Percentiles rank a stretch among this genome's conserved stretches.
These are phyloP conservation scores for Conticribra weissflogii DNA, from an alignment of 108 stramenopile genomes.

Conservation along the genomic window DNA sequence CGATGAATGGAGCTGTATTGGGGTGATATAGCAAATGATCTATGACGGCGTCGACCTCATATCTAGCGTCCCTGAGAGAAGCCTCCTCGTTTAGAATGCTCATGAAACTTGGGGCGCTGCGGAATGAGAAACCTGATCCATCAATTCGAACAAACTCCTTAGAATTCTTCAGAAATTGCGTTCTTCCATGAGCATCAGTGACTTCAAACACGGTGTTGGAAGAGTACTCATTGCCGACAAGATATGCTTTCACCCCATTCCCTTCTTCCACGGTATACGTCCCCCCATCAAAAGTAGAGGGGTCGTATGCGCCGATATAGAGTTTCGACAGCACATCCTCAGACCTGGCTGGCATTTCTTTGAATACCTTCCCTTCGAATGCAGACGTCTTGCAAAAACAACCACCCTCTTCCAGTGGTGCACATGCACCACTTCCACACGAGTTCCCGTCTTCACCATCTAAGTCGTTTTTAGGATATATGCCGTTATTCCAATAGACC, in stretches of 20 bases:
- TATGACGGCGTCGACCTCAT: slow-evolving; percentile 55
- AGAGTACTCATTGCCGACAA: slow-evolving; percentile 19
- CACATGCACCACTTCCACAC: slow-evolving; percentile 34
- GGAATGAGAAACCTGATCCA: slow-evolving; percentile 46
- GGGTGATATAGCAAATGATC: slow-evolving; percentile 61
- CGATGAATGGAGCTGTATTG: slow-evolving; percentile 61
- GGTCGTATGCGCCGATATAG: slow-evolving; percentile 46
- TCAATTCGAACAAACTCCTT: slow-evolving; percentile 32
- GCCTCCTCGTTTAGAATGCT: slow-evolving; percentile 40
- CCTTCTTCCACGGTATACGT: slow-evolving; percentile 9
- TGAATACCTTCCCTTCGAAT: slow-evolving; percentile 33
- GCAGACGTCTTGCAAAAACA: slow-evolving; percentile 35
- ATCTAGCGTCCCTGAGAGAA: slow-evolving; percentile 37
- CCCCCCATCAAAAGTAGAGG: slow-evolving; percentile 32
- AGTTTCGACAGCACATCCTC: slow-evolving; percentile 48
- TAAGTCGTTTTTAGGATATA: slow-evolving; percentile 38
- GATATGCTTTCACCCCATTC: slow-evolving; percentile 46
- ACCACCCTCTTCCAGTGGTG: slow-evolving; percentile 28
- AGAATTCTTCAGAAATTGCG: slow-evolving; percentile 31
- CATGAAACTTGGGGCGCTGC: slow-evolving; percentile 57
- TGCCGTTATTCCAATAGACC: slow-evolving; percentile 36
- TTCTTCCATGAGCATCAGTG: slow-evolving; percentile 21
- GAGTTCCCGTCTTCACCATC: slow-evolving; percentile 34
- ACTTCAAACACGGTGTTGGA: slow-evolving; percentile 41
- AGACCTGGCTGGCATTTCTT: slow-evolving; percentile 36